Base-by-base conservation (phyloP, 139 green algal genomes). In the Volvox africanus region DNA sequence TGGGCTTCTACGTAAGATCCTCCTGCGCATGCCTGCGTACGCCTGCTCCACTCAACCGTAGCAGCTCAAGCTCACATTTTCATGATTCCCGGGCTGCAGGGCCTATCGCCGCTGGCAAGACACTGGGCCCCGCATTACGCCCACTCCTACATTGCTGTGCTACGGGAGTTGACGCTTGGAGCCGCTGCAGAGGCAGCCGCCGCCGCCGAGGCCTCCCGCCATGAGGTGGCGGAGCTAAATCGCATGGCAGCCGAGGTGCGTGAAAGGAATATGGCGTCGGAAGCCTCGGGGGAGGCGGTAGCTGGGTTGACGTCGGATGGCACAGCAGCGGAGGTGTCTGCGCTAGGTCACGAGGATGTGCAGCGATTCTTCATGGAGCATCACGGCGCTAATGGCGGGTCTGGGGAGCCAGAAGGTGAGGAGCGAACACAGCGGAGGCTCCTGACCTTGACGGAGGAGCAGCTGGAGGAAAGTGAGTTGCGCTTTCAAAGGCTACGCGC, bases 81-180 rank as follows among this genome's bases (percentile, higher is more conserved):
- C 11, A 26, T 28, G 6, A 73, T 30, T 73, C 65, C 61, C 55
- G 62, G 16, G 19, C 18, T 90, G 80, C 92, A 95, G 93, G 96
- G 96, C 14, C 65, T 97, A 16, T 95, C 94, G 35, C 94, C 97
- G 35, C 83, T 96, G 19, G 91, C 95, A 0, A 93, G 96, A 13
- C 89, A 92, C 50, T 92, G 95, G 90, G 87, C 91, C 35, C 95
- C 96, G 1, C 81, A 91, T 22, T 93, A 97, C 76, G 68, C 94
- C 1, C 80, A 93, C 5, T 77, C 96, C 13, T 98, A 97, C 92
- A 87, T 97, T 61, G 69, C 88, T 36, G 82, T 78, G 21, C 79
- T 94, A n/a, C 30, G 73, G 28, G 93, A 94, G 81, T 90, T 96
- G 24, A 86, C 89, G 0, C 36, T 24, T 3, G 94, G 92, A 1